Evolutionary conservation across 2,329 filamentous ascomycete genomes (phyloP), one percentile per base, ranked within the genome.

Genomic region (Sporothrix variecibatus): DNA sequence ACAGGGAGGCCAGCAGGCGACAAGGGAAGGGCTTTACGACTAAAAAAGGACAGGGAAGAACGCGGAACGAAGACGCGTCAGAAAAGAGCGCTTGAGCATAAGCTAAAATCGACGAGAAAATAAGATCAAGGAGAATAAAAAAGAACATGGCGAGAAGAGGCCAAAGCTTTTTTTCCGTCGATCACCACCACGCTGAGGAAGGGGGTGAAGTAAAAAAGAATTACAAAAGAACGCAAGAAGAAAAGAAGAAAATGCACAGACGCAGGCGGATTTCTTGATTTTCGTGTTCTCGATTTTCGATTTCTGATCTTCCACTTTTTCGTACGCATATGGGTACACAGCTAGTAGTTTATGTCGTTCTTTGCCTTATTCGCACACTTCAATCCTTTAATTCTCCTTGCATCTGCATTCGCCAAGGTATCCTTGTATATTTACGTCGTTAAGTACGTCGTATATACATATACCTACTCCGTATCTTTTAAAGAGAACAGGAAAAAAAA

Each of bases 141-240:
- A 40, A 46, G 43, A 46, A 20, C 15, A 49, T 17, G 43, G 43
- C 43, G n/a, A 34, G 38, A 68, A 68, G 51, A 20, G 23, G 53
- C 23, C 46, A 53, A 58, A 40, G 68, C 51, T 58, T 71, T 34
- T 43, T 20, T 58, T 11, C 46, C n/a, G 58, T 62, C 60, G 43
- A 46, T 65, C 56, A 34, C 56, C 56, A 12, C 56, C 56, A 12
- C 56, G 56, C 56, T 34, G 15, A 49, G 15, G 43, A 20, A 49
- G 43, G 43, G 15, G 43, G 3, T 6, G n/a, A 28, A 60, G 15
- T 20, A 7, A 12, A 60, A 34, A 34, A 15, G 15, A 60, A 56
- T 2, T 26, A 4, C 9, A 26, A 46, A 28, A 28, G 4, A n/a
- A 46, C n/a, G n/a, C n/a, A n/a, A n/a, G n/a, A n/a, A 23, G 0